Percentiles rank a stretch among this genome's conserved stretches.
These are phyloP conservation scores for Stachybotrys chlorohalonatus DNA, from an alignment of 2,329 filamentous ascomycete genomes.

Conservation along the genomic window DNA sequence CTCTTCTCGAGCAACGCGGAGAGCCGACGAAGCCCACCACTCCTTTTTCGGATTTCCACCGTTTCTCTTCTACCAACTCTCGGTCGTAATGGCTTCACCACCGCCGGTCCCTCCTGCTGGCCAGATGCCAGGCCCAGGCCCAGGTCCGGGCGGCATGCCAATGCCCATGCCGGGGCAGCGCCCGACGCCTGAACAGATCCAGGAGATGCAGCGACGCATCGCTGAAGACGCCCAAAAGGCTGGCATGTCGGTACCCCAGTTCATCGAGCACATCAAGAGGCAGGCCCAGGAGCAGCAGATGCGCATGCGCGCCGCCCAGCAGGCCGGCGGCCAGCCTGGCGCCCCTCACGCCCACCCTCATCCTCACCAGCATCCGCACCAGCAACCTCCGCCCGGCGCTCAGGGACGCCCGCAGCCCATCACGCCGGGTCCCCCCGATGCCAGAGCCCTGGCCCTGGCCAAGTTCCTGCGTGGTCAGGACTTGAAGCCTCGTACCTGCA, in stretches of 20 bases:
- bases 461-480: slow-evolving; percentile 78
- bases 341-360: slow-evolving; percentile 20
- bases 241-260: slow-evolving; percentile 78
- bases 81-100: slow-evolving; percentile 17
- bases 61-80: slow-evolving; percentile 2
- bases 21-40: too few species aligned
- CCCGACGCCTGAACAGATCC: slow-evolving; percentile 78
- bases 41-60: too few species aligned
- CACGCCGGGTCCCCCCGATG: slow-evolving; percentile 72
- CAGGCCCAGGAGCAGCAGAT: slow-evolving; percentile 44
- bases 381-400: slow-evolving; percentile 5
- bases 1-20: too few species aligned
- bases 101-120: slow-evolving; percentile 14
- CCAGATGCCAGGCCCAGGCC: slow-evolving; percentile 16
- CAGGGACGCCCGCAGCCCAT: slow-evolving; percentile 57
- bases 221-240: slow-evolving; percentile 74
- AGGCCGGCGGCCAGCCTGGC: slow-evolving; percentile 20
- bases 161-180: slow-evolving; percentile 29
- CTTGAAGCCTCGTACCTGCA: slow-evolving; percentile 82
- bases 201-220: slow-evolving; percentile 73
- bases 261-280: slow-evolving; percentile 60
- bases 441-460: slow-evolving; percentile 79
- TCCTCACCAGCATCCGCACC: slow-evolving; percentile 18
- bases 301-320: slow-evolving; percentile 37
- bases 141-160: slow-evolving; percentile 10